phyloP scores from a whole-genome alignment of 257 asterid genomes.

The Nicotiana otophora region DNA sequence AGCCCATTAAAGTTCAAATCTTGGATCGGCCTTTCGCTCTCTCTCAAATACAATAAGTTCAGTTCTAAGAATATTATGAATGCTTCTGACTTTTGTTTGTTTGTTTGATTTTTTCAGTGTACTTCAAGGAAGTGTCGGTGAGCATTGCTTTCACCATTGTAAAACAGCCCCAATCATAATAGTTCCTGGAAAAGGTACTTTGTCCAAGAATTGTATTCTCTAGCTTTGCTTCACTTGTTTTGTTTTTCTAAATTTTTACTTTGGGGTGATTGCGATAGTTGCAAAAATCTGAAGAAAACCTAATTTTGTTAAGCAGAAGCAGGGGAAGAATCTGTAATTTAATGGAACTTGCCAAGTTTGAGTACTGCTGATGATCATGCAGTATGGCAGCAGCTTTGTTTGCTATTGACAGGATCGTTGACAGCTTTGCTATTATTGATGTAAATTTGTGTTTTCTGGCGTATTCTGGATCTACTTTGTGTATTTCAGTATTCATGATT shows the following conservation, averaged over 20 bases:
- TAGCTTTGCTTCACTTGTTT: neutral
- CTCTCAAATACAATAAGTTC: too few species aligned
- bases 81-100: too few species aligned
- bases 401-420: neutral
- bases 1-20: too few species aligned
- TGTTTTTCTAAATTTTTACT: neutral
- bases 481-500: neutral
- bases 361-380: neutral
- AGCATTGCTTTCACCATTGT: conserved; percentile 44
- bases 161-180: conserved; percentile 37
- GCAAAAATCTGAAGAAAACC: neutral
- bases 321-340: conserved; percentile 31
- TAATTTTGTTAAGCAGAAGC: conserved; percentile 18
- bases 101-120: conserved; percentile 17
- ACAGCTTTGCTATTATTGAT: neutral
- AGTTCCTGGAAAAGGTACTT: conserved; percentile 39
- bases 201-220: neutral
- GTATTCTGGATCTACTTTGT: neutral
- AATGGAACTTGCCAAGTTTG: conserved; percentile 11
- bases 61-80: too few species aligned
- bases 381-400: neutral
- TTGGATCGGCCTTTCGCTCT: too few species aligned
- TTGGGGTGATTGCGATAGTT: neutral
- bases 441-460: neutral
- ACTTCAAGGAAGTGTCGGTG: conserved; percentile 38